Conservation (phyloP, 768 basidiomycete species). For the Phylloporus arenicola region DNA sequence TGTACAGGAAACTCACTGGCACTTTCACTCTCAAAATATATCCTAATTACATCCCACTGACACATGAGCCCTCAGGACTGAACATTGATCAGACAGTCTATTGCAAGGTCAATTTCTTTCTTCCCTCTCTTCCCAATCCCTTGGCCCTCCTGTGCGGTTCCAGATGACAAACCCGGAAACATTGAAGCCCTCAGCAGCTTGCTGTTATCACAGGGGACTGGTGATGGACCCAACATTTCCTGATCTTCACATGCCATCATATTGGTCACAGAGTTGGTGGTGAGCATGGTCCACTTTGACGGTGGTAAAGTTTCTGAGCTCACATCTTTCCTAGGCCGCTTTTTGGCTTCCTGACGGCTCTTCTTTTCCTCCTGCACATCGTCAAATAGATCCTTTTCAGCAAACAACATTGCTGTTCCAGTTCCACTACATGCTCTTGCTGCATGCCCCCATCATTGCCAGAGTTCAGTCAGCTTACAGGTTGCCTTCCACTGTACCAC, state of each 20-base stretch:
- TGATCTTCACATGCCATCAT: too few species aligned
- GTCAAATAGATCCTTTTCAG: not conserved
- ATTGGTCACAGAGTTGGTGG: too few species aligned
- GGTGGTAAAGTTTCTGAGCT: not conserved
- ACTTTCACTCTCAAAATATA: too few species aligned
- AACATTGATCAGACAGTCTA: not conserved
- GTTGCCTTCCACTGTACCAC: slow-evolving; percentile 32
- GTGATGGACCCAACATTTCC: too few species aligned
- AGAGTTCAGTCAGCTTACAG: slow-evolving; percentile 10
- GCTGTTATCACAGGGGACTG: too few species aligned
- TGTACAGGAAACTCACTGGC: too few species aligned
- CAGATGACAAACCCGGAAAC: too few species aligned
- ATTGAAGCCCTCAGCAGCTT: too few species aligned
- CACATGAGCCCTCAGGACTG: not conserved
- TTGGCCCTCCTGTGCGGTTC: too few species aligned
- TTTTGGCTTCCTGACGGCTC: too few species aligned
- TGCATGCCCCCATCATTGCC: not conserved
- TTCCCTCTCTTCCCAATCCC: not conserved
- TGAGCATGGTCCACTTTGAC: too few species aligned
- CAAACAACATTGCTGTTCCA: too few species aligned
- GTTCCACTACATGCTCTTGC: not conserved
- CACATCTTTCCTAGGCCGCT: not conserved
- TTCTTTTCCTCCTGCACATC: not conserved
- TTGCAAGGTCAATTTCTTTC: not conserved
- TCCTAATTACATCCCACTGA: not conserved